Evolutionary conservation across 352 stramenopile species (phyloP), one percentile per base, ranked within the genome.

Genomic region (Globisporangium ultimum): DNA sequence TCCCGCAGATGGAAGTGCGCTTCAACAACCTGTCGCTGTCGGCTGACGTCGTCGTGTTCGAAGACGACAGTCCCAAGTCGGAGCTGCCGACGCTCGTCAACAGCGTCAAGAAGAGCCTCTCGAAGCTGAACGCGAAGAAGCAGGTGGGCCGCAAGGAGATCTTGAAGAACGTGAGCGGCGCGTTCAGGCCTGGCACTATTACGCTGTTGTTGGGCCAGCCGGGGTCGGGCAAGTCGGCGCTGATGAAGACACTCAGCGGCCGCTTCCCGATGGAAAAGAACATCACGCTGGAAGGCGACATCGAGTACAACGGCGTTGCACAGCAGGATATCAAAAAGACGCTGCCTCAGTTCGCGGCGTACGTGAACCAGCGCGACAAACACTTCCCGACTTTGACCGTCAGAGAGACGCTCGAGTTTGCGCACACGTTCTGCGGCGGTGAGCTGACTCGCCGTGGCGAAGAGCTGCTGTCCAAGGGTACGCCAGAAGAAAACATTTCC

Each of bases 341-440:
- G n/a, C 53, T 75, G 17, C 61, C 67, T 17, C 66, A 73, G 55
- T 55, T 72, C 10, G 48, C 59, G 4, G 61, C 60, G 17, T 74
- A 77, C 43, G 50, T 66, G 20, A 59, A 20, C 1, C 70, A 76
- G 52, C 58, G 66, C 24, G 89, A 97, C 69, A 97, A 67, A 96
- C 89, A 36, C 78, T 97, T 94, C 97, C 46, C 46, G 22, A 34
- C 18, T 17, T 51, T 51, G 22, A 51, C 46, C 10, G 46, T 51
- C 18, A 51, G 13, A 10, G 46, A 51, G 15, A 51, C 46, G 2
- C 46, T 51, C 18, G 18, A 51, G 46, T 51, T 51, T 70, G 66
- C 88, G 21, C 86, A 87, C 61, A 77, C 91, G 53, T 93, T 75
- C 59, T 77, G 78, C 20, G 70, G 52, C 14, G n/a, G 20, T 8